These are phyloP conservation scores for Fusarium brachygibbosum DNA, from an alignment of 2,329 filamentous ascomycete genomes.

Conservation along the genomic window DNA sequence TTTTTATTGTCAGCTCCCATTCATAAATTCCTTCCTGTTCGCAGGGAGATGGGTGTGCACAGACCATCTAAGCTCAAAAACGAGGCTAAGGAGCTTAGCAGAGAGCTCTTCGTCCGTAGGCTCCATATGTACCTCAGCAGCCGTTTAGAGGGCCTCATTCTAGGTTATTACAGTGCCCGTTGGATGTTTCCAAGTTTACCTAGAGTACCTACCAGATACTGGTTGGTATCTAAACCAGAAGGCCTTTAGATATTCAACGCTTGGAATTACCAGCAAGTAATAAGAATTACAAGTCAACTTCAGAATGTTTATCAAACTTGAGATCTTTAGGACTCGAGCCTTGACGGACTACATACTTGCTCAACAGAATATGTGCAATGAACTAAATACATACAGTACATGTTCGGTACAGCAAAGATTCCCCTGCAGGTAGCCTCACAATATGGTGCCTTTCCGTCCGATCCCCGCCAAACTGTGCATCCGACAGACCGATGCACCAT, in stretches of 20 bases:
- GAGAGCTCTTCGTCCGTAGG: slow-evolving; percentile 9
- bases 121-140: not conserved
- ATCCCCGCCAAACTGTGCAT: not conserved
- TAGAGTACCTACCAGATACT: too few relatives aligned
- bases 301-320: not conserved
- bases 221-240: not conserved
- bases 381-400: not conserved
- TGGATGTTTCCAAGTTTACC: not conserved
- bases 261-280: not conserved
- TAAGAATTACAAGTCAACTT: not conserved
- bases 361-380: not conserved
- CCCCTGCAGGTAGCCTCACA: not conserved
- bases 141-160: slow-evolving; percentile 6
- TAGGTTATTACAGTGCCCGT: not conserved
- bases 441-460: not conserved
- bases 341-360: not conserved
- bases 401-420: not conserved
- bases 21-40: slow-evolving; percentile 34
- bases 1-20: not conserved
- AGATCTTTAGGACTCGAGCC: not conserved
- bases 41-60: slow-evolving; percentile 47
- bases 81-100: slow-evolving; percentile 2
- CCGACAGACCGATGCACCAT: not conserved
- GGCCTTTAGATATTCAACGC: not conserved
- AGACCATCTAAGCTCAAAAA: slow-evolving; percentile 32